Conservation (phyloP, 257 asterid genomes). For the Rubia yunnanensis region DNA sequence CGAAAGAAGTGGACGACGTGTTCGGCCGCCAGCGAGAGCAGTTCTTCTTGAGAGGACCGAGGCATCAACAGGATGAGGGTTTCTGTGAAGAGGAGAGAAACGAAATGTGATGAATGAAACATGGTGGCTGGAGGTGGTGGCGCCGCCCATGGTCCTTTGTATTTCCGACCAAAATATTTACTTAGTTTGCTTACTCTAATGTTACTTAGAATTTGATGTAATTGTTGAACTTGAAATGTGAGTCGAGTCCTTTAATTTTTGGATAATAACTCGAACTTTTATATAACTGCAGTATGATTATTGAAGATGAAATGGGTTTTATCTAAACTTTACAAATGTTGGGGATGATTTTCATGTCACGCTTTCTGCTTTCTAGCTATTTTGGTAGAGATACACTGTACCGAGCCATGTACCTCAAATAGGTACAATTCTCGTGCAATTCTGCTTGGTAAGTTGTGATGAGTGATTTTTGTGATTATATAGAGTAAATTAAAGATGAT, state of each 20-base stretch:
- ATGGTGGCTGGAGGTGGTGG: too few species aligned
- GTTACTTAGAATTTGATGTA: neutral
- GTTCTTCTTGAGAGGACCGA: constrained; percentile 57
- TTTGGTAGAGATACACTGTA: neutral
- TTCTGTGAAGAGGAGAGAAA: constrained; percentile 24
- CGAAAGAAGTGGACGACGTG: constrained; percentile 53
- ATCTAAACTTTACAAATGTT: neutral
- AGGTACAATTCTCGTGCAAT: too few species aligned
- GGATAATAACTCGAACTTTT: neutral
- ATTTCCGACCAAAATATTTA: too few species aligned
- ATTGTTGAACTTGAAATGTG: too few species aligned
- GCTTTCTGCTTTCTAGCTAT: neutral
- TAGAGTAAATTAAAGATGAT: neutral
- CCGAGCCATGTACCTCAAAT: neutral
- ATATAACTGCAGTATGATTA: too few species aligned
- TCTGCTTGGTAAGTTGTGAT: neutral
- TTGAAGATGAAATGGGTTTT: too few species aligned
- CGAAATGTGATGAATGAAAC: neutral
- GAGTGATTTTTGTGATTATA: neutral
- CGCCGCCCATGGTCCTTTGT: too few species aligned
- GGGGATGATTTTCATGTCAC: neutral
- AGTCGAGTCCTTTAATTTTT: neutral
- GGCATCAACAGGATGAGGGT: constrained; percentile 16
- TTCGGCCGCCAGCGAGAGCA: constrained; percentile 40
- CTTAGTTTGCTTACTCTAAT: too few species aligned